Evolutionary conservation across 305 asterid genomes (phyloP).

Genomic region (Fraxinus greggii): DNA sequence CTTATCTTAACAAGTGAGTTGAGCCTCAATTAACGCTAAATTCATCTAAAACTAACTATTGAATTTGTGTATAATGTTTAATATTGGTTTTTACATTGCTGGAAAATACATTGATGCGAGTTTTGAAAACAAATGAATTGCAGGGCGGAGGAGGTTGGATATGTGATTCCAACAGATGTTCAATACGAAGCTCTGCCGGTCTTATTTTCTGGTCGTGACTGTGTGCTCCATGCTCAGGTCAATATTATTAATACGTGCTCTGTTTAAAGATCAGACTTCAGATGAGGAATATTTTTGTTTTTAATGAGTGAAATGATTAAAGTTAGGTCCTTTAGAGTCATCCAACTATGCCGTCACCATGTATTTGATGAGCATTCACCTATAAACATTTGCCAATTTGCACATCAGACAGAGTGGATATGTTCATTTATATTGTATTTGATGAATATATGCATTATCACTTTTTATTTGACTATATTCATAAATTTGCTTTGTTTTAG

Average conservation of each 20-base stretch:
- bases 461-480: not conserved
- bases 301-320: slow-evolving; percentile 19
- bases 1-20: not conserved
- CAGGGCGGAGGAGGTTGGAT: slow-evolving; percentile 92
- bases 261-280: not conserved
- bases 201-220: slow-evolving; percentile 75
- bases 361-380: slow-evolving; percentile 1
- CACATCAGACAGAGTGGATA: not conserved
- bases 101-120: not conserved
- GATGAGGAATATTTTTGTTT: not conserved
- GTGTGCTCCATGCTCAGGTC: slow-evolving; percentile 95
- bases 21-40: not conserved
- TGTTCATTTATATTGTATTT: not conserved
- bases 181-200: slow-evolving; percentile 74
- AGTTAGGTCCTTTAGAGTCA: not conserved
- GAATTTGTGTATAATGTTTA: not conserved
- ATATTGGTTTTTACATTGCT: not conserved
- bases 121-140: slow-evolving; percentile 19
- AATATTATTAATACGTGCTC: slow-evolving; percentile 1
- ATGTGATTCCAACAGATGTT: slow-evolving; percentile 58
- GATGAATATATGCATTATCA: not conserved
- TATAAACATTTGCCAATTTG: not conserved
- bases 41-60: not conserved
- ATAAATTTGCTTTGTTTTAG: slow-evolving; percentile 10
- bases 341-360: slow-evolving; percentile 37